A percentile compares a stretch with the other conserved stretches of the same genome.
These are phyloP conservation scores for Chenopodium berlandieri DNA, from an alignment of 148 eudicot species.

Conservation along the genomic window DNA sequence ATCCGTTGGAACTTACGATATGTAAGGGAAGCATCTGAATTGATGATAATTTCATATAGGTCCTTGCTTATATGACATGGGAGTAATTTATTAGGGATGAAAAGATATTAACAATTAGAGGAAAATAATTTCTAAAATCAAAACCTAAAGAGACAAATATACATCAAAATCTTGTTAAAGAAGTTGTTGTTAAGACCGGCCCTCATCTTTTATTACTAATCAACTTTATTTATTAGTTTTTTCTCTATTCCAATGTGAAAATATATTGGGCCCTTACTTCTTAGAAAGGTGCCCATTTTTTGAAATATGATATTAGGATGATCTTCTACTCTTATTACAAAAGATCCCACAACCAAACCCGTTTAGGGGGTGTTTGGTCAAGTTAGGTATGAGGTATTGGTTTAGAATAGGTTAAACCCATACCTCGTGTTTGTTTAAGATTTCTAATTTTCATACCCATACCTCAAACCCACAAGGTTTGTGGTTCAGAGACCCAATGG, in stretches of 20 bases:
- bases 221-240: neutral
- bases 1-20: neutral
- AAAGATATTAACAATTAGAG: neutral
- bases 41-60: conserved; percentile 1
- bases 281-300: neutral
- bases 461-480: too few species aligned
- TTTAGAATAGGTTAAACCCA: too few species aligned
- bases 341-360: neutral
- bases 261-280: neutral
- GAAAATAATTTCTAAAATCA: neutral
- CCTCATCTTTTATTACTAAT: neutral
- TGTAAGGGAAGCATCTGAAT: neutral
- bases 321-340: neutral
- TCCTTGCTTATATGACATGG: neutral
- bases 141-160: neutral
- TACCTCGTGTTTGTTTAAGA: too few species aligned
- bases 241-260: neutral
- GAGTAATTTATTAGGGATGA: neutral
- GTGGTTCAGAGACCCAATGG: too few species aligned
- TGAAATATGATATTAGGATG: neutral
- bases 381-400: too few species aligned
- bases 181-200: neutral
- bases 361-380: too few species aligned
- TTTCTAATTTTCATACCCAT: too few species aligned
- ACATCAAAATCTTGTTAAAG: neutral